Conservation (phyloP, 2,329 filamentous ascomycete genomes). For the Emergomyces pasteurianus region DNA sequence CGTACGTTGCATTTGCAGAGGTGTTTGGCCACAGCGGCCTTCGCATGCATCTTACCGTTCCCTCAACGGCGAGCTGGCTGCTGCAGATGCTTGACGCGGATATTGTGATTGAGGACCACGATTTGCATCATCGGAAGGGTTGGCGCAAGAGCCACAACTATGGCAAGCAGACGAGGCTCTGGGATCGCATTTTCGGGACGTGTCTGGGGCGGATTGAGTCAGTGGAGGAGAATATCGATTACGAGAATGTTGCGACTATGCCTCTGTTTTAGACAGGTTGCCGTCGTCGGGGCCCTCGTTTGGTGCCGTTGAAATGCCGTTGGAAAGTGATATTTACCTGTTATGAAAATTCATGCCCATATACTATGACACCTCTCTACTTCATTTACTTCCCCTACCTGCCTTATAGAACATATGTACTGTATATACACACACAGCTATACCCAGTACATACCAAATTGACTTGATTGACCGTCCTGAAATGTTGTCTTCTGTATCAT, state of each 20-base stretch:
- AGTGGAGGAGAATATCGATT: constrained; percentile 21
- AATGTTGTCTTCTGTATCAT: not conserved
- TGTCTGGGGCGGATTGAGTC: constrained; percentile 28
- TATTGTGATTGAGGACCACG: constrained; percentile 33
- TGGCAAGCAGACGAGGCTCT: constrained; percentile 30
- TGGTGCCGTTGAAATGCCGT: not conserved
- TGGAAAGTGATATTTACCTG: not conserved
- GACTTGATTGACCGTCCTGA: not conserved
- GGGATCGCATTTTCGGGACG: constrained; percentile 27
- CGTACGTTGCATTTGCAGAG: constrained; percentile 33
- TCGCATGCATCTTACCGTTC: constrained; percentile 25
- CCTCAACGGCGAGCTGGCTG: constrained; percentile 25
- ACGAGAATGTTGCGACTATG: constrained; percentile 15
- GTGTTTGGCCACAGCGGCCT: constrained; percentile 30
- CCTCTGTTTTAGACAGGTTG: constrained; percentile 17
- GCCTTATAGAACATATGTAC: not conserved
- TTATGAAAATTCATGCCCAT: not conserved
- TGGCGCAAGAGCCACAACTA: constrained; percentile 30
- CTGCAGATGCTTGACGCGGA: constrained; percentile 24
- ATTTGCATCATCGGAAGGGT: constrained; percentile 28
- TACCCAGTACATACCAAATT: not conserved
- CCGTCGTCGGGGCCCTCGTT: not conserved
- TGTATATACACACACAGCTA: not conserved
- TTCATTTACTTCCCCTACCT: not conserved
- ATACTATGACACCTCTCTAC: not conserved